phyloP scores from a whole-genome alignment of 2,329 filamentous ascomycete genomes.

The Keithomyces neogunnii region DNA sequence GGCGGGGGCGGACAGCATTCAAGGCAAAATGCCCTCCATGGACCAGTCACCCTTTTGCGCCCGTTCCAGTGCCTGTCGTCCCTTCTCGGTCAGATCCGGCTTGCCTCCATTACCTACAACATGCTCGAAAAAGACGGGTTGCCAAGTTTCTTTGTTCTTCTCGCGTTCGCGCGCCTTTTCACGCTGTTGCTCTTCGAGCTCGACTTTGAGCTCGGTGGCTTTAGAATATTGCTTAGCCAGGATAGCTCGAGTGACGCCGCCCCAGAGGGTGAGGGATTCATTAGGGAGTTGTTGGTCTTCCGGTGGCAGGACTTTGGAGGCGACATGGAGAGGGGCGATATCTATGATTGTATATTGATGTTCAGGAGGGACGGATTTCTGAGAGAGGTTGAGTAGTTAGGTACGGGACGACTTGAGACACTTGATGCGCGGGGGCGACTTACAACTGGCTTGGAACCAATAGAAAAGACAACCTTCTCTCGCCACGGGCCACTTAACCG shows the following conservation, averaged over 20 bases:
- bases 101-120: conserved; percentile 46
- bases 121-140: conserved; percentile 79
- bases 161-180: conserved; percentile 77
- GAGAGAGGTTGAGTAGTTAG: neutral
- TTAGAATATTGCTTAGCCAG: conserved; percentile 70
- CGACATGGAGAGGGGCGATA: conserved; percentile 71
- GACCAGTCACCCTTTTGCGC: conserved; percentile 47
- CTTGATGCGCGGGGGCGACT: conserved; percentile 21
- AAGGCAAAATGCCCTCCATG: conserved; percentile 34
- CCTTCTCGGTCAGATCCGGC: conserved; percentile 47
- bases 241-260: conserved; percentile 80
- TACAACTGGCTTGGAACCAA: conserved; percentile 54
- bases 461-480: conserved; percentile 53
- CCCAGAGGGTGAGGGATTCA: conserved; percentile 85
- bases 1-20: neutral
- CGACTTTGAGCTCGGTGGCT: conserved; percentile 80
- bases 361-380: conserved; percentile 39
- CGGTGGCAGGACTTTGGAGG: conserved; percentile 72
- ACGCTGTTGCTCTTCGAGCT: conserved; percentile 84
- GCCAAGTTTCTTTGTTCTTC: conserved; percentile 59
- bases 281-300: conserved; percentile 72
- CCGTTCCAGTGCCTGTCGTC: conserved; percentile 38
- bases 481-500: conserved; percentile 84
- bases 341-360: conserved; percentile 75
- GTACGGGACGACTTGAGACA: neutral